Base-by-base conservation (phyloP, 176 grass and related monocot species). In the Raddia distichophylla region DNA sequence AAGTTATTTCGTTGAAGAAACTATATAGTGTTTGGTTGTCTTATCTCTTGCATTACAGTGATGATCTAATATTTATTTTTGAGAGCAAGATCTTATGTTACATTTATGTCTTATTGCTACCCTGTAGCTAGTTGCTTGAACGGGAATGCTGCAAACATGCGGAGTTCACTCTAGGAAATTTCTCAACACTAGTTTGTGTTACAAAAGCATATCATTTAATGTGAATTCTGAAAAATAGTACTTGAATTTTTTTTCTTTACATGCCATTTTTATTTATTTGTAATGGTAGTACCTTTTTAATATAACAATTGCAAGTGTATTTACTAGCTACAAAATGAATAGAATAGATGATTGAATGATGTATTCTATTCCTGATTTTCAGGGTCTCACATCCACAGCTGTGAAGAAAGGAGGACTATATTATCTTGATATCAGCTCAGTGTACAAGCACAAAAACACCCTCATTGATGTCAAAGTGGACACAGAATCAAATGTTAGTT, bases 391-490 rank as follows among this genome's bases (percentile, higher is more conserved):
- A 77, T 95, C 91, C 84, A 85, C 88, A 84, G 91, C 91, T 77
- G 88, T 99, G 82, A 99, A 95, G 86, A 98, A 98, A 84, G 93
- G 96, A 68, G 90, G 89, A 73, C 74, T 95, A 67, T 95, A 99
- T 91, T 60, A 91, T 68, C 77, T 95, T 90, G 93, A 95, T 79
- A 76, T 99, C 78, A 78, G 76, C 18, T 91, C 87, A 74, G 84
- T 93, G 49, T 99, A 99, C 85, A 95, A 99, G 85, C 95, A 95
- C 85, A 91, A 93, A 72, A 95, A 91, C 62, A 93, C 89, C 20
- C 72, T 90, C 27, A 35, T 99, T 63, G 68, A 95, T 86, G 45
- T 95, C 66, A 99, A 95, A 95, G 79, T 99, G 33, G 93, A 99
- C 76, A 95, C 96, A 9, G 76, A 93, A 72, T 95, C 96, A 74